A percentile compares a stretch with the other conserved stretches of the same genome.
phyloP scores from a whole-genome alignment of 2,329 filamentous ascomycete genomes.

The Fusarium mangiferae region DNA sequence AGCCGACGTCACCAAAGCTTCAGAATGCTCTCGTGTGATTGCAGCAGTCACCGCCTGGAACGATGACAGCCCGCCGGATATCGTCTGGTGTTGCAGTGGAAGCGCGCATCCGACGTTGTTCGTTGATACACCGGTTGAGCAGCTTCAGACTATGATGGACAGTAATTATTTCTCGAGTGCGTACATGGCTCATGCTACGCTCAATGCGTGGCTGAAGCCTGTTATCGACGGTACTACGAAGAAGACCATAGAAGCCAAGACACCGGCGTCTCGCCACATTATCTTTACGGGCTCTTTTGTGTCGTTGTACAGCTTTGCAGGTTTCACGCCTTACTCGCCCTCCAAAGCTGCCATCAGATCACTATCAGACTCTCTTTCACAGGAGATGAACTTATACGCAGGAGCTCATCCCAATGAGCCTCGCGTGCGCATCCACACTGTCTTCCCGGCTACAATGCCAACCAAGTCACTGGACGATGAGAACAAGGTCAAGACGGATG shows the following conservation, averaged over 20 bases:
- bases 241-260: neutral
- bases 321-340: constrained; percentile 25
- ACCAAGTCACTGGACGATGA: constrained; percentile 30
- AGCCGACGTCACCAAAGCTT: constrained; percentile 15
- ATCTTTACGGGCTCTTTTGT: constrained; percentile 34
- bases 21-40: constrained; percentile 18
- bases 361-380: constrained; percentile 25
- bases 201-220: constrained; percentile 25
- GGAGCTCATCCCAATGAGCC: constrained; percentile 20
- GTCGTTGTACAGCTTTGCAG: constrained; percentile 26
- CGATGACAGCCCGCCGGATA: neutral
- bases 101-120: constrained; percentile 31
- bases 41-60: constrained; percentile 23
- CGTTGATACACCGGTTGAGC: constrained; percentile 27
- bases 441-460: constrained; percentile 31
- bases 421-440: constrained; percentile 19
- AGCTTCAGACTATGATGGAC: constrained; percentile 36
- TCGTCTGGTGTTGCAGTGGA: constrained; percentile 34
- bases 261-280: constrained; percentile 5
- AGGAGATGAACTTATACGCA: constrained; percentile 32
- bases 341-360: constrained; percentile 32
- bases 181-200: constrained; percentile 29
- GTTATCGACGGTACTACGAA: neutral
- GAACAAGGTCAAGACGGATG: constrained; percentile 25
- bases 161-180: constrained; percentile 36